Evolutionary conservation across 768 basidiomycete species (phyloP).

Genomic region (Cubamyces lactineus): DNA sequence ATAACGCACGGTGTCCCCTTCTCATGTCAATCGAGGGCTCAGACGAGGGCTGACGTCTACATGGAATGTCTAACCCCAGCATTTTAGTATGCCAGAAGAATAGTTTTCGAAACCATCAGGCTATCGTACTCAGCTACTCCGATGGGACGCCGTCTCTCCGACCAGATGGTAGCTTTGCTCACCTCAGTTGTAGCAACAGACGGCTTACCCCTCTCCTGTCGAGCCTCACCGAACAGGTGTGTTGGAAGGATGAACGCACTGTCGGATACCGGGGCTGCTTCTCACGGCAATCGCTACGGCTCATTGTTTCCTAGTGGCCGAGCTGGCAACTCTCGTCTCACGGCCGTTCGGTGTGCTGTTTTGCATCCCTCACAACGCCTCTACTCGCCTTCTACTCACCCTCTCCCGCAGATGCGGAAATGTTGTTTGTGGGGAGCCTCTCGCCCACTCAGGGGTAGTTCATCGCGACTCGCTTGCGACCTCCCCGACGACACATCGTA

Average conservation of each 20-base stretch:
- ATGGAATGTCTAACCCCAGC: neutral
- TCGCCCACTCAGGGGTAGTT: neutral
- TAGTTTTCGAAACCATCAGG: neutral
- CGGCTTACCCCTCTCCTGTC: slow-evolving; percentile 9
- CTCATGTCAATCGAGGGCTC: no score
- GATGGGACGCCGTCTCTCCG: slow-evolving; percentile 5
- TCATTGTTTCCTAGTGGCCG: neutral
- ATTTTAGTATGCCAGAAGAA: neutral
- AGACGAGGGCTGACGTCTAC: neutral
- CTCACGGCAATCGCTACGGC: neutral
- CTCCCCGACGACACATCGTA: slow-evolving; percentile 1
- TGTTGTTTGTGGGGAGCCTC: neutral
- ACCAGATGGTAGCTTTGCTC: slow-evolving; percentile 4
- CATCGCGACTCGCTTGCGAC: neutral
- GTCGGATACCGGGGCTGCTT: slow-evolving; percentile 2
- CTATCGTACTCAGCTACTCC: slow-evolving; percentile 3
- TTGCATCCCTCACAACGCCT: neutral
- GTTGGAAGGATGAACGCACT: neutral
- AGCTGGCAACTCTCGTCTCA: neutral
- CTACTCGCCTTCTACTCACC: neutral
- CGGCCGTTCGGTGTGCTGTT: neutral
- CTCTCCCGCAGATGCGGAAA: neutral
- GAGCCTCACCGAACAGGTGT: slow-evolving; percentile 17
- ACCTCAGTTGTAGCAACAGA: neutral
- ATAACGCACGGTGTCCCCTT: neutral